Base-by-base conservation (phyloP, 2,329 filamentous ascomycete genomes). In the Myotisia sp. region DNA sequence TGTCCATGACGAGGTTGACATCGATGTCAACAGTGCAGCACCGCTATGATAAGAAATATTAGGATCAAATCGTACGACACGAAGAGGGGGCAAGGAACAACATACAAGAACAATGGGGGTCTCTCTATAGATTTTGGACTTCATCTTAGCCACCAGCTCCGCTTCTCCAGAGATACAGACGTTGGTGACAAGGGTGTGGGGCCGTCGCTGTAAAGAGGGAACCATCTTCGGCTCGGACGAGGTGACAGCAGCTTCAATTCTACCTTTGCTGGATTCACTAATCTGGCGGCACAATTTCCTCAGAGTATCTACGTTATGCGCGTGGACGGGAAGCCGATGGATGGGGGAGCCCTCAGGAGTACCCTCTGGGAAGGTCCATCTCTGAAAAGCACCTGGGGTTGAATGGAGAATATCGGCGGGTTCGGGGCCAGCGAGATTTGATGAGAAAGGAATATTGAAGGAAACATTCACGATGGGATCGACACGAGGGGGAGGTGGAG, bases 401-500 rank as follows among this genome's bases (percentile, higher is more conserved):
- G 87, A 85, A 62, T 94, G 87, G 41, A 95, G 72, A 50, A 98
- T 83, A 59, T 95, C 86, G 58, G 94, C 85, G 46, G 80, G 80
- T 51, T 95, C 85, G 43, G 90, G 90, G 21, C 90, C 90, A 42
- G 82, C 74, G 41, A 98, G 75, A 50, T 87, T 87, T 44, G 83
- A 92, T 47, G 85, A 78, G 62, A 95, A 94, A 41, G 90, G 90
- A 31, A 98, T 80, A 55, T 94, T 95, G 75, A 98, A 95, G 44
- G 84, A 87, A 56, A 93, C 79, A 59, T 92, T 84, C 59, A 95
- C 82, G 45, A 75, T 76, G 34, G 77, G 68, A 55, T 87, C 80
- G 52, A 78, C 70, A 42, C 77, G 67, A 44, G 79, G 76, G 38
- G 79, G 74, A 45, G 79, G 76, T 7, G 31, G 16, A 26, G 31